phyloP scores from a whole-genome alignment of 176 grass and related monocot species.

The Cenchrus americanus region DNA sequence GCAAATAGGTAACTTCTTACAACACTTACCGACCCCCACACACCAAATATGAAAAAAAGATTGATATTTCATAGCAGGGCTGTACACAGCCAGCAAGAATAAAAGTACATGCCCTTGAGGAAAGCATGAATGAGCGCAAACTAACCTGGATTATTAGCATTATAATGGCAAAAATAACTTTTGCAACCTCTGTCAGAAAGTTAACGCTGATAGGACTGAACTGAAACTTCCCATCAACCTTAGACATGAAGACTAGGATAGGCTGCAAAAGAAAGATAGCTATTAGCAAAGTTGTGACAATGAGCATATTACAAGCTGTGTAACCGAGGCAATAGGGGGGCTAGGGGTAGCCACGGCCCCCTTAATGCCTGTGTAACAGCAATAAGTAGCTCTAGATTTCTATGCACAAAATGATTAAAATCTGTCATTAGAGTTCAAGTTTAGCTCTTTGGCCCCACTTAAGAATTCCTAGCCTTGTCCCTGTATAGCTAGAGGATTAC shows the following conservation, averaged over 20 bases:
- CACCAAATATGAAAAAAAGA: constrained; percentile 33
- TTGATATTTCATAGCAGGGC: not conserved
- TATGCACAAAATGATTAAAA: too few relatives aligned
- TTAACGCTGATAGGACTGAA: constrained; percentile 98
- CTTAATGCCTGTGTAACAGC: too few relatives aligned
- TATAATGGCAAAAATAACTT: constrained; percentile 86
- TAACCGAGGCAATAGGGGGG: too few relatives aligned
- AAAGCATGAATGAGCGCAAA: constrained; percentile 26
- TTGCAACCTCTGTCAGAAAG: constrained; percentile 86
- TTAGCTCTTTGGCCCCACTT: too few relatives aligned
- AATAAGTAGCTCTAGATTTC: too few relatives aligned
- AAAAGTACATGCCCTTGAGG: constrained; percentile 40
- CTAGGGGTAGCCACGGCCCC: too few relatives aligned
- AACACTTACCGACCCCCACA: constrained; percentile 10
- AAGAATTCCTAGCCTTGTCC: too few relatives aligned
- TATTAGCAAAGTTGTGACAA: constrained; percentile 20
- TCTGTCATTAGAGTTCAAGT: too few relatives aligned
- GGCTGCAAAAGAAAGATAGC: constrained; percentile 63
- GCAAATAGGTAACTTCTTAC: constrained; percentile 5
- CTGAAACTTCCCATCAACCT: constrained; percentile 96
- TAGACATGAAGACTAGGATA: constrained; percentile 97
- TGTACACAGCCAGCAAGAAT: not conserved
- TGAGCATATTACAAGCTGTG: not conserved
- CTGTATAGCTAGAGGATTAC: not conserved
- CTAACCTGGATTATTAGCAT: constrained; percentile 95